Percentiles rank a stretch among this genome's conserved stretches.
Evolutionary conservation across 805 yeast genomes (phyloP).

Genomic region (Metschnikowia reukaufii): DNA sequence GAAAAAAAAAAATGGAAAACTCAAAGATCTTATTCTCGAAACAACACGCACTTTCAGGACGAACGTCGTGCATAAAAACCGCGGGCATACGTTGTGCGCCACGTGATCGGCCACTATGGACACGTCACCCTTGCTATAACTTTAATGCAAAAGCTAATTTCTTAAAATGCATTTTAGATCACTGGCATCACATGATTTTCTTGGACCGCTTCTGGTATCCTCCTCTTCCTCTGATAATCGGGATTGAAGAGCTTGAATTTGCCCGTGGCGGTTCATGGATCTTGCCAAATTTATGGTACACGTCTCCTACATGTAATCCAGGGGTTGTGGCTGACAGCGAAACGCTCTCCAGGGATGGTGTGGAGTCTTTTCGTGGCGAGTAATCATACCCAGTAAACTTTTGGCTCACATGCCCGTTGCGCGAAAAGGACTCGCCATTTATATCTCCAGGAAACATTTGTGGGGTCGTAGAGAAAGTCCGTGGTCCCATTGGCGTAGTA

Average conservation of each 20-base stretch:
- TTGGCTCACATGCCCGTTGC: background rate
- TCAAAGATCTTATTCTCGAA: background rate
- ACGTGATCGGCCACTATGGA: background rate
- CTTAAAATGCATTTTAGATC: too few species aligned
- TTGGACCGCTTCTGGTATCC: slow-evolving; percentile 45
- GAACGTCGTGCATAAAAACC: background rate
- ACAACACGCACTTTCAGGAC: background rate
- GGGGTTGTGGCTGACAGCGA: slow-evolving; percentile 3
- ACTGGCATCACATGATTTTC: slow-evolving; percentile 27
- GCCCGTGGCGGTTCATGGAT: background rate
- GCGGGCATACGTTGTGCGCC: slow-evolving; percentile 1
- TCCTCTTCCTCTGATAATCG: slow-evolving; percentile 44
- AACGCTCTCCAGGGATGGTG: slow-evolving; percentile 2
- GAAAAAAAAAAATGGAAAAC: background rate
- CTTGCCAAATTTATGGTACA: background rate
- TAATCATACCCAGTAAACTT: background rate
- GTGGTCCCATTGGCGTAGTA: background rate
- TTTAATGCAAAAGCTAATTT: too few species aligned
- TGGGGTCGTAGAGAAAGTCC: background rate
- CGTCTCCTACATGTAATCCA: background rate
- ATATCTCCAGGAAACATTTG: background rate
- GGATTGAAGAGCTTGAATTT: slow-evolving; percentile 16
- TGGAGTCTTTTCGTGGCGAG: background rate
- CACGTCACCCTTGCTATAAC: slow-evolving; percentile 5
- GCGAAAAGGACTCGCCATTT: background rate